Evolutionary conservation across 768 basidiomycete species (phyloP).

Genomic region (Boletales sp.): DNA sequence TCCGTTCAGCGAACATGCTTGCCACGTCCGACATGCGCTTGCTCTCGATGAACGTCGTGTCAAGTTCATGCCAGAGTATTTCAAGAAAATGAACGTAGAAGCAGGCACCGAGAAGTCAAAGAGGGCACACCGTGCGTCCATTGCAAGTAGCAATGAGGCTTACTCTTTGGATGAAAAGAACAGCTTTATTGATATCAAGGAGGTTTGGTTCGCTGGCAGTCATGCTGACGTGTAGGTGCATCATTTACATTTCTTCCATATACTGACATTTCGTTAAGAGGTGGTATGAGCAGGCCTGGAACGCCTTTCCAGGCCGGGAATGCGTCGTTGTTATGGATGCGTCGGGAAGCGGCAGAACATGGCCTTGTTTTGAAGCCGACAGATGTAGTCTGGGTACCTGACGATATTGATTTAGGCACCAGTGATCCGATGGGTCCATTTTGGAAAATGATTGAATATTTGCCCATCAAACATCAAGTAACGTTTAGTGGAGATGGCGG

Average conservation of each 20-base stretch:
- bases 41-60: constrained; percentile 58
- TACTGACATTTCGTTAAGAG: constrained; percentile 7
- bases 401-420: constrained; percentile 20
- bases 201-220: constrained; percentile 64
- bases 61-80: constrained; percentile 50
- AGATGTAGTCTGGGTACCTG: constrained; percentile 24
- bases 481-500: constrained; percentile 18
- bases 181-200: constrained; percentile 35
- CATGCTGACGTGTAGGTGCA: constrained; percentile 33
- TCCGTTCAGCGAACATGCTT: constrained; percentile 49
- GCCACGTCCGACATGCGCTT: constrained; percentile 62
- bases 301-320: constrained; percentile 20
- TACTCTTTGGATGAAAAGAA: neutral
- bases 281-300: constrained; percentile 20
- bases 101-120: constrained; percentile 7
- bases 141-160: neutral
- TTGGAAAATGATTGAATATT: constrained; percentile 16
- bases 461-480: constrained; percentile 27
- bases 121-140: neutral
- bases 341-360: constrained; percentile 22
- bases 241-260: neutral
- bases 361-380: constrained; percentile 27
- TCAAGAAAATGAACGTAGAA: constrained; percentile 27
- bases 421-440: constrained; percentile 17
- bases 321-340: constrained; percentile 32